Evolutionary conservation across 208 protist genomes (phyloP).

Genomic region (Leishmania arabica): DNA sequence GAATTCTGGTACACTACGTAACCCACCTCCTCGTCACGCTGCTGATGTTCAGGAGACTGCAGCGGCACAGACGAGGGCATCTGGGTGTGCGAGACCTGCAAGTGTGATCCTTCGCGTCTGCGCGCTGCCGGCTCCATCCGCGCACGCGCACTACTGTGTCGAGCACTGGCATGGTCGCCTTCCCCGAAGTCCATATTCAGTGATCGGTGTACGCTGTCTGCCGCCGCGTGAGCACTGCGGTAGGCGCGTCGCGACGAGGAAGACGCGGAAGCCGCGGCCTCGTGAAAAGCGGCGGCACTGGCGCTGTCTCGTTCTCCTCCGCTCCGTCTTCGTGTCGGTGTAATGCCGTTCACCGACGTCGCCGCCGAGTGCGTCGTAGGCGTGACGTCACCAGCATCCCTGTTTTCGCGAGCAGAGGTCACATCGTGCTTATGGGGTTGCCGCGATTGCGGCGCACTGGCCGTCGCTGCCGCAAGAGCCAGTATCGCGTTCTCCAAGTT

Average conservation of each 20-base stretch:
- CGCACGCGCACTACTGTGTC: background rate
- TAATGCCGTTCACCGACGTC: slow-evolving; percentile 15
- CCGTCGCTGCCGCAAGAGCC: background rate
- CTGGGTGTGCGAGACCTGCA: slow-evolving; percentile 19
- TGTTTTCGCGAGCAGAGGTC: background rate
- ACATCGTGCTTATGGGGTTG: background rate
- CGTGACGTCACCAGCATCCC: background rate
- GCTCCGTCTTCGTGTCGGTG: background rate
- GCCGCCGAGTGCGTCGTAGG: background rate
- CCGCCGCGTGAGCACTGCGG: background rate
- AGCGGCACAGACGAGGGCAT: slow-evolving; percentile 6
- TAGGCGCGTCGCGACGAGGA: background rate
- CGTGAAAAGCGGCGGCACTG: no score
- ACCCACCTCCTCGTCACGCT: slow-evolving; percentile 2
- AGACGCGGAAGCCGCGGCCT: background rate
- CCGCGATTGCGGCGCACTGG: background rate
- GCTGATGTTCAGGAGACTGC: background rate
- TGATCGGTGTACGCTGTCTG: background rate
- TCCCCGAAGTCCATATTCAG: background rate
- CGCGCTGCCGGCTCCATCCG: background rate
- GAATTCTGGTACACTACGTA: slow-evolving; percentile 33
- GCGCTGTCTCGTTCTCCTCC: background rate
- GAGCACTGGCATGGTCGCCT: background rate
- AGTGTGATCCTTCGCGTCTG: background rate
- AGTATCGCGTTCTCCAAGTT: background rate